Percentiles rank a stretch among this genome's conserved stretches.
These are phyloP conservation scores for Aspergillus ruber DNA, from an alignment of 2,329 filamentous ascomycete genomes.

Conservation along the genomic window DNA sequence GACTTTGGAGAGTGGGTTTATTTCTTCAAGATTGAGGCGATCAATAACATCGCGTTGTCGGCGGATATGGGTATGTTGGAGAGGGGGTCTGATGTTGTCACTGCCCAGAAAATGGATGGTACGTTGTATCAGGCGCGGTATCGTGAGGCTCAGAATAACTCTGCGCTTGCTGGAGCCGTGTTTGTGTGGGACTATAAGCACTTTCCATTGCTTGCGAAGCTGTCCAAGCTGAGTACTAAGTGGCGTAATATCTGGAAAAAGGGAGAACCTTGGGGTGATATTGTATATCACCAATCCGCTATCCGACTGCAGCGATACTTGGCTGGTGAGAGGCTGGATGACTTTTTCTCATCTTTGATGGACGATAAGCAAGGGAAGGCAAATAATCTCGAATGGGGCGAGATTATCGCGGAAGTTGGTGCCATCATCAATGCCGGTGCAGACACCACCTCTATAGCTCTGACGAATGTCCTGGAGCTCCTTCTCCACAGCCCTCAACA, in stretches of 20 bases:
- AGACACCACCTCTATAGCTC: constrained; percentile 46
- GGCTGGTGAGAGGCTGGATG: constrained; percentile 48
- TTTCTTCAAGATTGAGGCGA: constrained; percentile 50
- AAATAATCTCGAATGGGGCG: constrained; percentile 48
- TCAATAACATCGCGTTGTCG: constrained; percentile 48
- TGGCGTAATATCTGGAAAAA: constrained; percentile 26
- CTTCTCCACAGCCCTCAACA: constrained; percentile 42
- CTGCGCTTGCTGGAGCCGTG: constrained; percentile 40
- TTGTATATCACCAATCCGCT: constrained; percentile 41
- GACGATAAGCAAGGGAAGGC: constrained; percentile 37
- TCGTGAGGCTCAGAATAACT: constrained; percentile 45
- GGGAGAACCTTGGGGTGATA: constrained; percentile 41
- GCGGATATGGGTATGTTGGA: constrained; percentile 46
- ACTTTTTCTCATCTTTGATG: constrained; percentile 52
- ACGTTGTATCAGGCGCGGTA: constrained; percentile 39
- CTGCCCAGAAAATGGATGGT: constrained; percentile 39
- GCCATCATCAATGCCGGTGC: constrained; percentile 40
- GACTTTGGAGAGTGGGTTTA: constrained; percentile 48
- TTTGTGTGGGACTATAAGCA: constrained; percentile 47
- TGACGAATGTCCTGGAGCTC: constrained; percentile 47
- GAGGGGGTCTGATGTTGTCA: constrained; percentile 39
- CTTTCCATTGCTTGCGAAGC: constrained; percentile 40
- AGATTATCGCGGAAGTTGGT: constrained; percentile 48
- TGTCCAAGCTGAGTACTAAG: constrained; percentile 41
- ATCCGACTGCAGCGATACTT: constrained; percentile 17